Base-by-base conservation (phyloP, 371 early-diverging fungal genomes). In the Apophysomyces sp. region DNA sequence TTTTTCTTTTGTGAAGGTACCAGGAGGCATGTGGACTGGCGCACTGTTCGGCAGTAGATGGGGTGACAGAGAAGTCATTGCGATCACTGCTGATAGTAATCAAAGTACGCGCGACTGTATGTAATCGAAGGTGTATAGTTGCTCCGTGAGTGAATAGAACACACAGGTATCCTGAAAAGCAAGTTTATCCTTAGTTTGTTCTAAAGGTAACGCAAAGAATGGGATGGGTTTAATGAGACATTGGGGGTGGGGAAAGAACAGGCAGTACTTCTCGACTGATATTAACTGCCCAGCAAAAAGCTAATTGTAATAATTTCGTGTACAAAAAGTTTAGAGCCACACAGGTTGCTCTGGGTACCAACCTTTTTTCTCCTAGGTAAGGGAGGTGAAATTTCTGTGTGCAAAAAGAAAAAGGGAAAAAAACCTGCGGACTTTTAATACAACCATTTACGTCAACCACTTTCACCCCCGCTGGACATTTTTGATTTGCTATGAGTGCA, bases 1-100 rank as follows among this genome's bases (percentile, higher is more conserved):
- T 54, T 69, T 71, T 51, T 77, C 77, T 55, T 74, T 77, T 34
- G 65, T 74, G 37, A 73, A 62, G 28, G 66, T 69, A 63, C 62
- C 69, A 58, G 67, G 64, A 53, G 63, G 52, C 32, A 49, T 26
- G 26, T 41, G 37, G 13, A 52, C 11, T 52, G 51, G 37, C 31
- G 52, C 51, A 31, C 51, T 6, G 31, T 26, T 59, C 21, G 49
- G 26, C 32, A 51, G 49, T 13, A 28, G 59, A 44, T 44, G 49
- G 21, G 49, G 21, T 9, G 49, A 26, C 27, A 44, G 21, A 21
- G 49, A 44, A 9, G 26, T 21, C 49, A 44, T 44, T n/a, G 3
- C 18, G 27, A 9, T 18, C 24, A 24, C 16, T 18, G 11, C 11
- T 7, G 49, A 44, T 44, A 44, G 21, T n/a, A 21, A 21, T 18